Evolutionary conservation across 495 filamentous ascomycete species (phyloP), one percentile per base, ranked within the genome.

Genomic region (Aspergillus diversus): DNA sequence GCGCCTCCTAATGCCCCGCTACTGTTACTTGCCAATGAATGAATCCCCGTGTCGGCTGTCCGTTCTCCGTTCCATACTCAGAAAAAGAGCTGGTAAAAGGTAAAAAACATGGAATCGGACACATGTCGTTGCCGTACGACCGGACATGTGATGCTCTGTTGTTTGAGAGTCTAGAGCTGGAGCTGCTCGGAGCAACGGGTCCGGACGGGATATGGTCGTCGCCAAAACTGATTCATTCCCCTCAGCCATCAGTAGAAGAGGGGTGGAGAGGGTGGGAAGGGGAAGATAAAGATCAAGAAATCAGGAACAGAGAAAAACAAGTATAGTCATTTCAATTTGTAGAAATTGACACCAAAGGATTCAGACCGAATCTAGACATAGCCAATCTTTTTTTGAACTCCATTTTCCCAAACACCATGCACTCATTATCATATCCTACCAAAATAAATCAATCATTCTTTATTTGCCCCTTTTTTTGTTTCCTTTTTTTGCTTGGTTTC

Each of bases 61-160:
- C 43, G 27, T 46, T 50, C 15, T 50, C 57, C 57, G 43, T 59
- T 59, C 55, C 55, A 57, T 57, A 42, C 16, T 55, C n/a, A 35
- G 39, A 54, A 56, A 63, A 17, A 43, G 27, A 55, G 21, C 21
- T 27, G 21, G 32, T 21, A 33, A 57, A 27, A 43, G 35, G 15
- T 42, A 33, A 51, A 46, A 27, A 34, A 35, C 8, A 37, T 39
- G 46, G 39, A 57, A 55, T 54, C 50, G 58, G 59, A 55, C 59
- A 34, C 35, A 61, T 55, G 51, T 39, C 55, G 59, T 34, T 54
- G 35, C 48, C 21, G 59, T 37, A 46, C 11, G 39, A 27, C 27
- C 43, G 43, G 27, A 57, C 63, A 65, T 65, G 63, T 65, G 63
- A 65, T 61, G 57, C 35, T 57, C 61, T 47, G 47, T 27, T 54